Evolutionary conservation across 1,284 basidiomycete genomes (phyloP).

Genomic region (Sporisorium sorghi): DNA sequence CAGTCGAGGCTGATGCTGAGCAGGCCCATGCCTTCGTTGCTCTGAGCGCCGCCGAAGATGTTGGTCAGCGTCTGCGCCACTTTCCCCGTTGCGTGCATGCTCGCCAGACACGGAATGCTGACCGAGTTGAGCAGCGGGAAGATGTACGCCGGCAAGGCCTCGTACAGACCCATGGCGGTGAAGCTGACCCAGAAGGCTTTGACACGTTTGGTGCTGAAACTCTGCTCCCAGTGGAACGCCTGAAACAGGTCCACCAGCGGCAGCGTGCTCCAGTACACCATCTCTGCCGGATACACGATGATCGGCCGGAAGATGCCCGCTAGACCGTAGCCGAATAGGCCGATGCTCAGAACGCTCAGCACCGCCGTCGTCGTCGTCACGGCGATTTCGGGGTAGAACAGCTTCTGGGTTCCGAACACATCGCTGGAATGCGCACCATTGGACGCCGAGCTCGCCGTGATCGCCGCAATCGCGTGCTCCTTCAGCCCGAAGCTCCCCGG

Average conservation of each 20-base stretch:
- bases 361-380: slow-evolving; percentile 73
- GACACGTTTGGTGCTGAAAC: slow-evolving; percentile 71
- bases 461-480: slow-evolving; percentile 75
- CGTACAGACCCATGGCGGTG: slow-evolving; percentile 30
- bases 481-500: slow-evolving; percentile 75
- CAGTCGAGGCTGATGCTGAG: slow-evolving; percentile 47
- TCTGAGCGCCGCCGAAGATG: slow-evolving; percentile 63
- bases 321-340: slow-evolving; percentile 77
- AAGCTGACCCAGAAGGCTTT: slow-evolving; percentile 75
- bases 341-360: slow-evolving; percentile 77
- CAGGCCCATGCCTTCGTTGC: slow-evolving; percentile 58
- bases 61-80: slow-evolving; percentile 51
- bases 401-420: slow-evolving; percentile 38
- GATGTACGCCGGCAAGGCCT: slow-evolving; percentile 72
- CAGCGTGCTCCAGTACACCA: slow-evolving; percentile 70
- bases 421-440: slow-evolving; percentile 24
- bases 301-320: slow-evolving; percentile 65
- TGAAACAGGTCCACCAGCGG: slow-evolving; percentile 63
- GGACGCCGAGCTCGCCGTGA: slow-evolving; percentile 74
- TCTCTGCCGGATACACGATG: slow-evolving; percentile 43
- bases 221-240: slow-evolving; percentile 69
- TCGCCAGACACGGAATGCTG: slow-evolving; percentile 71
- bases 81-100: slow-evolving; percentile 72
- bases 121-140: slow-evolving; percentile 64
- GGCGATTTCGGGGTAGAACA: slow-evolving; percentile 37